Evolutionary conservation across 768 basidiomycete genomes (phyloP), one percentile per base, ranked within the genome.

Genomic region (Infundibulicybe gibba): DNA sequence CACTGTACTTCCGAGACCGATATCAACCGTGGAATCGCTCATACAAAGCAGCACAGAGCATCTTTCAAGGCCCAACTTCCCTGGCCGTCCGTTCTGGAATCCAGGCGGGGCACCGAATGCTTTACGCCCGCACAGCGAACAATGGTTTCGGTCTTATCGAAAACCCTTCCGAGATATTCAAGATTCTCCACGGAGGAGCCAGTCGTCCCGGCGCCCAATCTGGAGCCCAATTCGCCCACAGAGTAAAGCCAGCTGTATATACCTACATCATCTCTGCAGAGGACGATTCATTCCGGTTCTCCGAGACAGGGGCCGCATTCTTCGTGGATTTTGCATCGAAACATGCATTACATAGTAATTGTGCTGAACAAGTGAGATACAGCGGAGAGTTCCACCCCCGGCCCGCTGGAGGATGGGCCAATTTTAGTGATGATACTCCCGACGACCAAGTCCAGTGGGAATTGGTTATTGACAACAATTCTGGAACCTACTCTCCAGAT

Each of bases 301-400:
- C 87, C 20, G 90, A 91, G 62, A 93, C 90, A 3, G 89, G 89
- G 13, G 87, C 88, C 10, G 83, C 87, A 31, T 92, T 92, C 66
- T 88, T 90, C 56, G 87, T 90, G 50, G 87, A 91, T 64, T 85
- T 91, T 59, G 85, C 83, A 37, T 87, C 85, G 20, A 93, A 94
- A 65, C 91, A 93, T 58, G 90, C 88, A 4, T 72, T 93, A 59
- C 90, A 92, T 65, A 72, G 82, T 35, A 87, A 89, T 60, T 88
- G 87, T 59, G 73, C 74, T 13, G 70, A 75, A 50, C 62, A 66
- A 13, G 88, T 90, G 49, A 71, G 85, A 41, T 90, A 89, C 57
- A 75, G 77, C 40, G 88, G 88, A 17, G 88, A 90, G 66, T 90
- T 90, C 59, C 88, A 90, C 61, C 82, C 81, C 14, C 74, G n/a